Base-by-base conservation (phyloP, 306 rosid species). In the Begonia fuchsioides region DNA sequence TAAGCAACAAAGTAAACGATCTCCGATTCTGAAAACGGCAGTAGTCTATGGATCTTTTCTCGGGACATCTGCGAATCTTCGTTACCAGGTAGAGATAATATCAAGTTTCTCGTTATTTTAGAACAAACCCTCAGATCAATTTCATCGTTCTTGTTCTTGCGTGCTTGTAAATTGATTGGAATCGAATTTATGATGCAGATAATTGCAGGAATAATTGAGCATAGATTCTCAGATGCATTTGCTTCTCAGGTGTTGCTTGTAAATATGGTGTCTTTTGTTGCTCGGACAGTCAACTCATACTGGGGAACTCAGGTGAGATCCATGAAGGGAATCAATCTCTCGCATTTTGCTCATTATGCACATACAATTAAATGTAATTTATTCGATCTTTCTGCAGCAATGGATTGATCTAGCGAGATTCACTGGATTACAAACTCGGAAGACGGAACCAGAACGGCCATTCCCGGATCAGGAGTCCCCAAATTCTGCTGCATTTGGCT, bases 121-220 rank as follows among this genome's bases (percentile, higher is more conserved):
- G 35, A 3, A 26, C 8, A 4, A 26, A 26, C 35, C 0, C 35
- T 4, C 35, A 19, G 35, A 26, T 26, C 7, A 26, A 26, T 26
- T 26, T 26, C 35, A 26, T 26, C 35, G 7, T 26, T 2, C 35
- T 26, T 26, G 35, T 26, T 26, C 35, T 26, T 26, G 7, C 35
- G 35, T 26, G 35, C 7, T 26, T 26, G 35, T 26, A 26, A 26
- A 26, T 26, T 26, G 35, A 26, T 8, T 26, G 35, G 35, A 2
- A 26, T 26, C 8, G 5, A 26, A 26, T 26, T 26, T 26, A 8
- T 26, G 19, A 19, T 54, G 62, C 84, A 90, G 95, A 64, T 90
- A 57, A 90, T 90, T 66, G 97, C 97, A 39, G 97, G 97, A 56
- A 39, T 81, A 57, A 81, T 90, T 60, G 95, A 90, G 77, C 95